Percentiles rank a stretch among this genome's conserved stretches.
Evolutionary conservation across 768 basidiomycete species (phyloP).

Genomic region (Amanita polypyramis): DNA sequence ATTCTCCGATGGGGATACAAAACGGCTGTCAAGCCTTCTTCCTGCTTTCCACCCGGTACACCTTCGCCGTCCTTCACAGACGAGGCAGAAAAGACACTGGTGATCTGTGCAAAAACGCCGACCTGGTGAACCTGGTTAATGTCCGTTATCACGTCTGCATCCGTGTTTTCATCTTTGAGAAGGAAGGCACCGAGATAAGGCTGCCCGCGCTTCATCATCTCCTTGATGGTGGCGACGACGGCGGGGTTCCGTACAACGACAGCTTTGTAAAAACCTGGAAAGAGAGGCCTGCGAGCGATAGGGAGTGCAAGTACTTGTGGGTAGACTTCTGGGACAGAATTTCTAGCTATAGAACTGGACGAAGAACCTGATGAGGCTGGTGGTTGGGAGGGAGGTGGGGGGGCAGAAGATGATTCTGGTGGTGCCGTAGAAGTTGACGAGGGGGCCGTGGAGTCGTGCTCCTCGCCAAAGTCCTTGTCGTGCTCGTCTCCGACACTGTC

Average conservation of each 20-base stretch:
- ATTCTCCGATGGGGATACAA: slow-evolving; percentile 90
- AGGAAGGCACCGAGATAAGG: slow-evolving; percentile 96
- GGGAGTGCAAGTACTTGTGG: slow-evolving; percentile 93
- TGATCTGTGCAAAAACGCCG: slow-evolving; percentile 96
- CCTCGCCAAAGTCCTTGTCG: background rate
- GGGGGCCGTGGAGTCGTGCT: background rate
- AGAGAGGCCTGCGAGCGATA: slow-evolving; percentile 89
- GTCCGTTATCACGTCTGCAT: slow-evolving; percentile 88
- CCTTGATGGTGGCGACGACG: slow-evolving; percentile 89
- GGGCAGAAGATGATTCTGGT: slow-evolving; percentile 8
- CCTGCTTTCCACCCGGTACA: slow-evolving; percentile 51
- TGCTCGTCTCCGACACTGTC: background rate
- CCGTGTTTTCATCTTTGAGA: slow-evolving; percentile 86
- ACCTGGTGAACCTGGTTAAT: slow-evolving; percentile 83
- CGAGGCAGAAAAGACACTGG: slow-evolving; percentile 71
- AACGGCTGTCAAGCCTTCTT: slow-evolving; percentile 90
- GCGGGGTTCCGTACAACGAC: slow-evolving; percentile 87
- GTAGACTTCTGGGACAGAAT: slow-evolving; percentile 82
- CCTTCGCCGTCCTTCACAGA: slow-evolving; percentile 10
- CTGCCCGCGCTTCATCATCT: slow-evolving; percentile 94
- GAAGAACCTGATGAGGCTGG: slow-evolving; percentile 8
- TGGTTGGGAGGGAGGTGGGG: slow-evolving; percentile 2
- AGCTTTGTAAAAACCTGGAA: slow-evolving; percentile 97
- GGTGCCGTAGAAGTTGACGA: slow-evolving; percentile 7
- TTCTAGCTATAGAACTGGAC: slow-evolving; percentile 61